These are phyloP conservation scores for Zygoascus meyerae DNA, from an alignment of 1,139 yeast species.

Conservation along the genomic window DNA sequence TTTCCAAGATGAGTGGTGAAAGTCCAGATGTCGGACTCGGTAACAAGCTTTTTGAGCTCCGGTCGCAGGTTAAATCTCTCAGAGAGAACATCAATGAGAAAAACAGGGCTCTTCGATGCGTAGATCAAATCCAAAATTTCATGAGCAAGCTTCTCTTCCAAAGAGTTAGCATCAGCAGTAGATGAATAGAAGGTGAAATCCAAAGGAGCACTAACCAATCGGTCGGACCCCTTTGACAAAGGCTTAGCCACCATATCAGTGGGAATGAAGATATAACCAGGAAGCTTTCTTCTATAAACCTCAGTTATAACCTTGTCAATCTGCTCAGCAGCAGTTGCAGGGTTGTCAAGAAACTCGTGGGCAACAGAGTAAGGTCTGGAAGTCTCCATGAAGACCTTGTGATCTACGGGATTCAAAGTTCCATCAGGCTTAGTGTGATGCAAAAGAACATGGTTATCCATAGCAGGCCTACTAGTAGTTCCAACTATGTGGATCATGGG, in stretches of 20 bases:
- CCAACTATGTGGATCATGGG: conserved; percentile 85
- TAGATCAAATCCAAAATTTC: conserved; percentile 48
- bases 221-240: conserved; percentile 34
- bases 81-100: conserved; percentile 61
- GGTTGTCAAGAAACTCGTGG: conserved; percentile 49
- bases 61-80: conserved; percentile 45
- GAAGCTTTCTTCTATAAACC: conserved; percentile 55
- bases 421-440: conserved; percentile 65
- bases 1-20: conserved; percentile 48
- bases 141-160: conserved; percentile 40
- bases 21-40: conserved; percentile 41
- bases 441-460: conserved; percentile 36
- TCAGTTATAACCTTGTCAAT: conserved; percentile 60
- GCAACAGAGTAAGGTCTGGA: conserved; percentile 55
- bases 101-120: conserved; percentile 49
- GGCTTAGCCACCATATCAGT: conserved; percentile 53
- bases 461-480: conserved; percentile 48
- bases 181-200: conserved; percentile 29
- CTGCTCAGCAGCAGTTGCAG: conserved; percentile 46
- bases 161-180: conserved; percentile 24
- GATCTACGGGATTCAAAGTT: conserved; percentile 49
- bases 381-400: conserved; percentile 56
- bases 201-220: conserved; percentile 31
- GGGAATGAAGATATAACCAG: conserved; percentile 77
- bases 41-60: conserved; percentile 43